Conservation (phyloP, 352 stramenopile genomes). For the Peronospora belbahrii region DNA sequence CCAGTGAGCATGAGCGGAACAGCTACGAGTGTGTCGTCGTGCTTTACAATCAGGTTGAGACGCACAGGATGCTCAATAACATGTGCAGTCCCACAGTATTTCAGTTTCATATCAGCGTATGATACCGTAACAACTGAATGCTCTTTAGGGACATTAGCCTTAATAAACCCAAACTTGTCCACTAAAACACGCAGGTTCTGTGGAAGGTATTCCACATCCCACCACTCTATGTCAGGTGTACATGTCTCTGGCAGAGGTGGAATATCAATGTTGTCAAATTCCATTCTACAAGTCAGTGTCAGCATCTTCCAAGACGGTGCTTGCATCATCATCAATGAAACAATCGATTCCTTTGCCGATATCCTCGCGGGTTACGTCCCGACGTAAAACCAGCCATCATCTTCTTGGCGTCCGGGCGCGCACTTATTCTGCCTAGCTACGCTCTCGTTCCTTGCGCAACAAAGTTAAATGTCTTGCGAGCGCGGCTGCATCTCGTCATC, state of each 20-base stretch:
- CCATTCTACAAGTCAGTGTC: conserved; percentile 27
- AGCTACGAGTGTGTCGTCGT: conserved; percentile 60
- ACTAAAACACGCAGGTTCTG: conserved; percentile 62
- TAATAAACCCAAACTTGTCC: conserved; percentile 80
- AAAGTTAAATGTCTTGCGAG: conserved; percentile 77
- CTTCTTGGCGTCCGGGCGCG: conserved; percentile 80
- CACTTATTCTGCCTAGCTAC: conserved; percentile 72
- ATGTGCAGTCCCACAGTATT: conserved; percentile 69
- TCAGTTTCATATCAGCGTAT: conserved; percentile 81
- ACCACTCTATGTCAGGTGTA: conserved; percentile 92
- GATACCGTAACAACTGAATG: conserved; percentile 31
- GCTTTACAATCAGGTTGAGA: conserved; percentile 59
- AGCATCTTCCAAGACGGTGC: conserved; percentile 10
- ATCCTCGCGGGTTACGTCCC: conserved; percentile 69
- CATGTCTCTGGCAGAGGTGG: conserved; percentile 39
- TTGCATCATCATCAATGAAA: conserved; percentile 46
- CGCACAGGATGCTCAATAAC: conserved; percentile 92
- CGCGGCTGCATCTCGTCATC: conserved; percentile 42
- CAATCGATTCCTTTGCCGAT: conserved; percentile 78
- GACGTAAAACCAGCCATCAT: conserved; percentile 86
- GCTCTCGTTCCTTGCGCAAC: conserved; percentile 78
- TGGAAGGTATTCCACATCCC: conserved; percentile 90
- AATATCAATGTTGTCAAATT: conserved; percentile 55
- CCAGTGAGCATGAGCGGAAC: conserved; percentile 94
- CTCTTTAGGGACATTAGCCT: conserved; percentile 48